These are phyloP conservation scores for Eimeria tenella DNA, from an alignment of 169 alveolate species.

Conservation along the genomic window DNA sequence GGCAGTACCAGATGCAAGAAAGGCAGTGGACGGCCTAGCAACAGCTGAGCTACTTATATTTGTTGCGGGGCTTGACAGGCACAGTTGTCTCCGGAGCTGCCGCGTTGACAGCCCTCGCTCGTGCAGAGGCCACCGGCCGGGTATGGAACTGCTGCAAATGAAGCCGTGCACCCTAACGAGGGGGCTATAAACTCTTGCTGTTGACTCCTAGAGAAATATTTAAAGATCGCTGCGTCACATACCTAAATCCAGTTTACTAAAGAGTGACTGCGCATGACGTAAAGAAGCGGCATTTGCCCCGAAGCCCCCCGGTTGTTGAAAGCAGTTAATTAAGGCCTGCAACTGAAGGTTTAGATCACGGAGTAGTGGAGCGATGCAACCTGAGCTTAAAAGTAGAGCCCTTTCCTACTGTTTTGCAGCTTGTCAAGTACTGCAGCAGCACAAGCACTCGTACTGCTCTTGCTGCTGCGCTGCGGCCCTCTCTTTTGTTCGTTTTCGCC, in stretches of 20 bases:
- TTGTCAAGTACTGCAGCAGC: background rate
- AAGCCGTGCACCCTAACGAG: background rate
- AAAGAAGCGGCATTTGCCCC: too few relatives aligned
- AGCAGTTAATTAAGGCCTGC: background rate
- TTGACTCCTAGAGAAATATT: too few relatives aligned
- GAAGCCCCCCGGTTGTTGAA: too few relatives aligned
- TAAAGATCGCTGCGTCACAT: background rate
- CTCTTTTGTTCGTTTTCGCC: slow-evolving; percentile 54
- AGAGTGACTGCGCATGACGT: too few relatives aligned
- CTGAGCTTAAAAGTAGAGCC: background rate
- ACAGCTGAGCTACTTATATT: background rate
- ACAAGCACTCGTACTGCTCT: background rate
- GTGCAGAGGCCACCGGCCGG: slow-evolving; percentile 59
- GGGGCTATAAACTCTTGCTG: background rate
- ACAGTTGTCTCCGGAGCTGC: slow-evolving; percentile 3
- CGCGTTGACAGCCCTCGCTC: slow-evolving; percentile 3
- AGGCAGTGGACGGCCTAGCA: background rate
- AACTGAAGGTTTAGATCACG: background rate
- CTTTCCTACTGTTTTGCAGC: slow-evolving; percentile 7
- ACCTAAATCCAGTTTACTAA: too few relatives aligned
- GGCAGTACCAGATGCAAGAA: background rate
- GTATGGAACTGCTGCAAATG: slow-evolving; percentile 16
- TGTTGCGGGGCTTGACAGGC: slow-evolving; percentile 17
- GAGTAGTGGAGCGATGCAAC: background rate
- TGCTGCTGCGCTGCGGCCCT: slow-evolving; percentile 44